Base-by-base conservation (phyloP, 2,329 filamentous ascomycete species). In the Cladosporium sp. region DNA sequence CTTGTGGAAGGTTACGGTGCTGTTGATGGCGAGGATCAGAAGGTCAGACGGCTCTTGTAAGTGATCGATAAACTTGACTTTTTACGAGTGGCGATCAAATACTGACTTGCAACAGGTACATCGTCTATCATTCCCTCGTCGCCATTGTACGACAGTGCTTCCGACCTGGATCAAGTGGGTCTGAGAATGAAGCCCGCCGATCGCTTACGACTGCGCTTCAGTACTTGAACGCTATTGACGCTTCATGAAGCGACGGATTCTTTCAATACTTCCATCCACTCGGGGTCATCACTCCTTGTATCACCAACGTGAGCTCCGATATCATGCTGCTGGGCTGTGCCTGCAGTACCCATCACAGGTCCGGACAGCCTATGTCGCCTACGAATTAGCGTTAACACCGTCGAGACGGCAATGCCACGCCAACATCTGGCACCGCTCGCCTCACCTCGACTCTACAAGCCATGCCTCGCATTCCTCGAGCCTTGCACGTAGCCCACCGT, bases 1-100 rank as follows among this genome's bases (percentile, higher is more conserved):
- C 82, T 83, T 67, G 77, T 77, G 58, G 76, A 80, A 58, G 81
- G 81, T 0, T 79, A 77, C 68, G 79, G 80, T 57, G 76, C 77
- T n/a, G 70, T 70, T 53, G 68, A 70, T 13, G 73, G 70, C 3
- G 72, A 70, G 13, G 70, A 75, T 32, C 75, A 76, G 62, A 70
- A 72, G 36, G 74, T 76, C 6, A 75, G 81, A 56, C 73, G 78
- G 68, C 74, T 79, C 58, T 73, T 82, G 80, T 82, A 69, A 76
- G 80, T 72, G 48, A n/a, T 46, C 11, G 56, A 30, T 36, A 14
- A 46, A 5, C 23, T 26, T 46, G 6, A 28, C 0, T 51, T 51
- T 10, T 63, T 6, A 46, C 46, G 7, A 10, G n/a, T 46, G n/a
- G 39, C 21, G 39, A 30, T 30, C 30, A 16, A 36, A 16, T 28